Evolutionary conservation across 768 basidiomycete genomes (phyloP).

Genomic region (Kwoniella heveanensis): DNA sequence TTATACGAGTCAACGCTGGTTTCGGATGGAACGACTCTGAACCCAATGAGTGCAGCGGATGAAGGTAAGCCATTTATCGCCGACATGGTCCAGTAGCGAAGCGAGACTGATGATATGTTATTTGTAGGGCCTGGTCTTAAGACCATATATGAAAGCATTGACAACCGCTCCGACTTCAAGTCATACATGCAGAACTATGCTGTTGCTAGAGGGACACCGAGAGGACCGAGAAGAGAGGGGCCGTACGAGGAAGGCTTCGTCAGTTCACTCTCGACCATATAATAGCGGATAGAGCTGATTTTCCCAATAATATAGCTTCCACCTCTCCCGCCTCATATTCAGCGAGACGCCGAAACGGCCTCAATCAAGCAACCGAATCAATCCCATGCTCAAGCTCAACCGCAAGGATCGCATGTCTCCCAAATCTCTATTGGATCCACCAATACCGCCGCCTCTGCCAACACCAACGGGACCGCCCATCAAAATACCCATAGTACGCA

Average conservation of each 20-base stretch:
- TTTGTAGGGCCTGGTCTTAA: slow-evolving; percentile 72
- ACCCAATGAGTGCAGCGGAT: slow-evolving; percentile 60
- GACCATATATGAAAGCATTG: slow-evolving; percentile 82
- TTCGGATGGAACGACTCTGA: slow-evolving; percentile 81
- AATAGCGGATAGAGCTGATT: no score
- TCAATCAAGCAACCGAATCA: background rate
- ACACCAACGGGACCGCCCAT: slow-evolving; percentile 13
- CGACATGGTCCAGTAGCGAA: no score
- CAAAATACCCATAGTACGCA: slow-evolving; percentile 12
- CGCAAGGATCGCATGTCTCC: slow-evolving; percentile 24
- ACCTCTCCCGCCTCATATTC: slow-evolving; percentile 53
- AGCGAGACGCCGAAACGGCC: slow-evolving; percentile 6
- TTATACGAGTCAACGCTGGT: slow-evolving; percentile 87
- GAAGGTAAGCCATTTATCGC: slow-evolving; percentile 44
- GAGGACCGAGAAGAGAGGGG: slow-evolving; percentile 84
- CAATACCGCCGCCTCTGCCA: slow-evolving; percentile 24
- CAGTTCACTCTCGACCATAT: slow-evolving; percentile 55
- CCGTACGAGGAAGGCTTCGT: slow-evolving; percentile 92
- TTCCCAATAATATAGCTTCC: no score
- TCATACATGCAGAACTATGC: slow-evolving; percentile 97
- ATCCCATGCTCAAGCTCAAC: background rate
- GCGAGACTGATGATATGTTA: background rate
- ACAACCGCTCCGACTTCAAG: slow-evolving; percentile 93
- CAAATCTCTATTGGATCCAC: slow-evolving; percentile 42
- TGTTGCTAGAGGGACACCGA: slow-evolving; percentile 71